Evolutionary conservation across 139 green algal genomes (phyloP), one percentile per base, ranked within the genome.

Genomic region (Tetraselmis striata): DNA sequence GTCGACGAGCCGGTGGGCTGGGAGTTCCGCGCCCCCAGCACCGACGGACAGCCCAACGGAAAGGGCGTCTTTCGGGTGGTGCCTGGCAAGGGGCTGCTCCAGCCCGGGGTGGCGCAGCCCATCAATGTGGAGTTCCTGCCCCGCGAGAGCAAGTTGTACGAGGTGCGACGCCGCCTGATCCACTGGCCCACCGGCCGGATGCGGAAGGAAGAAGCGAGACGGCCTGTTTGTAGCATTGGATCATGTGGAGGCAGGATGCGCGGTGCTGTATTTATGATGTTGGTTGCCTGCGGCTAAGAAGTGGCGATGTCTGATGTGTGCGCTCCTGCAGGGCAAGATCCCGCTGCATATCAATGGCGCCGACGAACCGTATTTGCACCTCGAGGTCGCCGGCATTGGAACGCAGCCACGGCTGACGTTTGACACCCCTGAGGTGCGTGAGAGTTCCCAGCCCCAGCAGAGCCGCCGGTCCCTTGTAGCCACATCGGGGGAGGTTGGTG

Each of bases 331-430:
- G 77, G 77, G 25, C 26, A 30, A 30, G 25, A 67, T 81, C 26
- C 27, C 77, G 26, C 26, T 81, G 2, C 28, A 29, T 23, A 75
- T 81, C 26, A 11, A 30, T 23, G 77, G 32, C 31, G 77, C 22
- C 26, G 77, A 80, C 23, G 26, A 59, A 22, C 27, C 76, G 30
- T 77, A 81, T 31, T 24, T 79, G 32, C 80, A 81, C 22, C 22
- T 90, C 0, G 77, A 88, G 78, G 59, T 89, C 22, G 28, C 67
- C 32, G 90, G 90, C 1, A 67, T 74, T 26, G 90, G 90, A 22
- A 79, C 87, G 77, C 81, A 89, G 77, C 88, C 88, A 22, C 84
- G 85, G 32, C 86, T 94, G n/a, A 84, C 82, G 0, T 94, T 94
- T 84, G 87, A 90, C 80, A 45, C 87, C 27, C 79, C 83, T 29